A percentile compares a stretch with the other conserved stretches of the same genome.
Conservation (phyloP, 352 stramenopile species). For the Phytopythium helicoides region DNA sequence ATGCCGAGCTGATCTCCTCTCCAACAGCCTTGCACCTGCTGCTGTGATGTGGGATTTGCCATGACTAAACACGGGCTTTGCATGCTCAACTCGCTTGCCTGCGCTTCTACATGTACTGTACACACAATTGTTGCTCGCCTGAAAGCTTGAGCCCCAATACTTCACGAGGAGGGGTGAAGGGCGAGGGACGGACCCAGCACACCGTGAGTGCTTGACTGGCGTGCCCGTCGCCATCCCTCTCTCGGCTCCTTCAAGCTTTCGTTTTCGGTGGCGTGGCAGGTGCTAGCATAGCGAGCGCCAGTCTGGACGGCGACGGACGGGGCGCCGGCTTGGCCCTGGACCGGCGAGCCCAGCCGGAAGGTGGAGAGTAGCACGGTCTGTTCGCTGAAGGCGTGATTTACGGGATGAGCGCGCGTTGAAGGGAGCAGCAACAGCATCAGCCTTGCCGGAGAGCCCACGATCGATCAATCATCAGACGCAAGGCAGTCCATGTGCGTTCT, state of each 20-base stretch:
- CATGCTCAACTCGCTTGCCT: background rate
- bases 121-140: no score
- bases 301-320: background rate
- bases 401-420: no score
- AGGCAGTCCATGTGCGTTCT: no score
- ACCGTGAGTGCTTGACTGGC: background rate
- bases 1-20: background rate
- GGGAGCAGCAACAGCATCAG: no score
- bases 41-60: background rate
- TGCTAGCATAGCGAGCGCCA: no score
- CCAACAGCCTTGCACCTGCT: no score
- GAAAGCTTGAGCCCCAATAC: no score
- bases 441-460: no score
- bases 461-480: no score
- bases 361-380: no score
- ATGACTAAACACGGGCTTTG: background rate
- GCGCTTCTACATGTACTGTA: constrained; percentile 1
- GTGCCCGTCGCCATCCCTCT: constrained; percentile 1
- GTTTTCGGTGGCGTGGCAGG: constrained; percentile 7
- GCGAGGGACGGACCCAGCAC: background rate
- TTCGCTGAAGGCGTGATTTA: no score
- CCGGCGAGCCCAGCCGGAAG: no score
- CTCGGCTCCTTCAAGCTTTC: constrained; percentile 5
- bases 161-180: background rate
- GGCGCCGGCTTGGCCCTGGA: background rate